Evolutionary conservation across 805 yeast species (phyloP), one percentile per base, ranked within the genome.

Genomic region (Allodekkera sacchari): DNA sequence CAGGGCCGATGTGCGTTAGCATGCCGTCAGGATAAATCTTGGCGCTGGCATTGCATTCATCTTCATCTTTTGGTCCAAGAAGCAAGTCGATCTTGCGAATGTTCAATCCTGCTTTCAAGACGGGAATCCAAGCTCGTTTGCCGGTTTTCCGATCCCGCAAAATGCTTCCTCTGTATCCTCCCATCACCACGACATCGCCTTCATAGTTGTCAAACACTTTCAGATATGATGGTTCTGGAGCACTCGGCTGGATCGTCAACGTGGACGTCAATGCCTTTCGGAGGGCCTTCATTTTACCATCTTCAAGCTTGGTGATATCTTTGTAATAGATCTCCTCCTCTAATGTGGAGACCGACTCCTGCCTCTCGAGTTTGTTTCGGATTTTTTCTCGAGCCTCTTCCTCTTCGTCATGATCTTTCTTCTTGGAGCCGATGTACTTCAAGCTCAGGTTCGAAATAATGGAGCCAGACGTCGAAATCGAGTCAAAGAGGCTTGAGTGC

Each of bases 161-260:
- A 5, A 80, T 71, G 27, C 85, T 74, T 3, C 96, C 96, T 45
- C 96, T 64, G 54, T 82, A 88, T 0, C 96, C 96, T 5, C 96
- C 96, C 53, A 88, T 37, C 2, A 88, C 63, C 2, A 88, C 71
- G 2, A 88, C 66, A 47, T 87, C 87, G 4, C 96, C 96, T 15
- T 75, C 77, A 2, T 85, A 43, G 17, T 69, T 70, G 36, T 70
- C 67, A 64, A 65, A 80, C 2, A 77, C 63, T 1, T 68, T 50
- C 19, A 69, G 68, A 32, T 48, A 42, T 3, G 27, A n/a, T n/a
- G n/a, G n/a, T n/a, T n/a, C n/a, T n/a, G n/a, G n/a, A n/a, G n/a
- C n/a, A n/a, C n/a, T n/a, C 10, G 39, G 42, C 10, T 29, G 21
- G 13, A 17, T 21, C 36, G 50, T 28, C 14, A 45, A 21, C 39